These are phyloP conservation scores for Colletotrichum chlorophyti DNA, from an alignment of 2,329 filamentous ascomycete genomes.

Conservation along the genomic window DNA sequence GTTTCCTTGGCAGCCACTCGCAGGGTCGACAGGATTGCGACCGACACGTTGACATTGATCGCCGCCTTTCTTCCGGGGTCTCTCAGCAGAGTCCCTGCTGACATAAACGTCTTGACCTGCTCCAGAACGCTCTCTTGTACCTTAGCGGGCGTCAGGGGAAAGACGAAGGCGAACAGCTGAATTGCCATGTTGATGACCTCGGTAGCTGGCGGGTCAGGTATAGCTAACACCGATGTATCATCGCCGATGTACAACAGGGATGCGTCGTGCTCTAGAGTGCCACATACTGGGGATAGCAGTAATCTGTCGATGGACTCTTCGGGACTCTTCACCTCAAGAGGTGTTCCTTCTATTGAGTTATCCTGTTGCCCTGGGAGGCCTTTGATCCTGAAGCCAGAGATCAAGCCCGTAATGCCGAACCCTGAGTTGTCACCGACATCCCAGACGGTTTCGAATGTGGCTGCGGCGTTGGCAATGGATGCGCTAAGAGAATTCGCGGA, in stretches of 20 bases:
- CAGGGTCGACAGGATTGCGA: constrained; percentile 79
- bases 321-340: constrained; percentile 61
- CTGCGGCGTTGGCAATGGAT: constrained; percentile 88
- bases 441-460: constrained; percentile 93
- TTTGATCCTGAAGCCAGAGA: constrained; percentile 77
- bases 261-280: constrained; percentile 88
- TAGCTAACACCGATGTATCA: constrained; percentile 46
- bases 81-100: constrained; percentile 78
- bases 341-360: constrained; percentile 47
- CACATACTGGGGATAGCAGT: constrained; percentile 75
- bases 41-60: constrained; percentile 87
- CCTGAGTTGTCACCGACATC: constrained; percentile 93
- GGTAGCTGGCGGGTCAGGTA: constrained; percentile 82
- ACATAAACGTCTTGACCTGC: constrained; percentile 89
- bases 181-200: constrained; percentile 96
- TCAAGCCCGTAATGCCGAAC: constrained; percentile 88
- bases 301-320: constrained; percentile 70
- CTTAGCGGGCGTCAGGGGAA: constrained; percentile 87
- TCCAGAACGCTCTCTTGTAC: constrained; percentile 96
- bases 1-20: constrained; percentile 87
- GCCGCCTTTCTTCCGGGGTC: constrained; percentile 90
- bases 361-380: constrained; percentile 74
- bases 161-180: constrained; percentile 87
- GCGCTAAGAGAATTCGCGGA: constrained; percentile 84
- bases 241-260: constrained; percentile 75